Evolutionary conservation across 164 flowering plant genomes (phyloP), one percentile per base, ranked within the genome.

Genomic region (Umbellularia californica): DNA sequence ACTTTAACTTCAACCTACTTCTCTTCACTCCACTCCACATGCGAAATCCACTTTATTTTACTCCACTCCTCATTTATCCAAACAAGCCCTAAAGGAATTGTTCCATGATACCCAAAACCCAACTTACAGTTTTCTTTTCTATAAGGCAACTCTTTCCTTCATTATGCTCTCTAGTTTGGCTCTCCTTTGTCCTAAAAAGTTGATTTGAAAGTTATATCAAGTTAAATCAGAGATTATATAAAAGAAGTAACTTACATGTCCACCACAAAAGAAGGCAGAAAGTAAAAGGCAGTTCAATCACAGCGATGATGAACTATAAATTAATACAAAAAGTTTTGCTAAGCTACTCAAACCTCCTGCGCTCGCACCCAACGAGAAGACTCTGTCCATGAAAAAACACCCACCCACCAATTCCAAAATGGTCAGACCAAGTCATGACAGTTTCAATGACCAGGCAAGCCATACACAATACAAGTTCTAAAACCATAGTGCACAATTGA

Each of bases 71-170:
- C n/a, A n/a, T n/a, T n/a, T n/a, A n/a, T n/a, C n/a, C n/a, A n/a
- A n/a, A n/a, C n/a, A n/a, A n/a, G n/a, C n/a, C n/a, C n/a, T n/a
- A 41, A 35, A 41, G 1, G 55, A 27, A 28, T 70, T 10, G 51
- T 22, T 6, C 12, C 47, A 74, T 33, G 52, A 28, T n/a, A 22
- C 2, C 50, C 58, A 50, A 76, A 70, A 28, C 68, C 41, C 5
- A 55, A 83, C 93, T 80, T 77, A 91, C 91, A 69, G 9, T 65
- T 35, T 83, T 82, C 77, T 83, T 86, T 70, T 82, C 85, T 41
- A n/a, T 63, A 25, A 64, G 22, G 50, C 63, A 47, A 74, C n/a
- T 78, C 65, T 71, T 85, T 71, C 70, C 82, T 55, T 81, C 82
- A 68, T 78, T 73, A 28, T 75, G 79, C 64, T 83, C 92, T 79